Conservation (phyloP, 352 stramenopile genomes). For the Pythium biforme region DNA sequence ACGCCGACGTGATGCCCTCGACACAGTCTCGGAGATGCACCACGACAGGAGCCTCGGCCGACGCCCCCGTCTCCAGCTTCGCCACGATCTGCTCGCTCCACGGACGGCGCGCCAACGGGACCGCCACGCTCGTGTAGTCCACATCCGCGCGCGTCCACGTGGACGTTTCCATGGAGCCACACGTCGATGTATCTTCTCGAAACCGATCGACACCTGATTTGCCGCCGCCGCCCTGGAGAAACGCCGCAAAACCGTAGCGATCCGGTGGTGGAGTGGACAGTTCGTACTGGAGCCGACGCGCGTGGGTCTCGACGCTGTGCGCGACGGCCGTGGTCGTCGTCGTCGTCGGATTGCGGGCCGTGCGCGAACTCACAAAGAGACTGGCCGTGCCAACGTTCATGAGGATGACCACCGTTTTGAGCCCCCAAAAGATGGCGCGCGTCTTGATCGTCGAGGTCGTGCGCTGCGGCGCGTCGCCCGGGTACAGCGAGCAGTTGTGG, state of each 20-base stretch:
- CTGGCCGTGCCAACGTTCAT: slow-evolving; percentile 62
- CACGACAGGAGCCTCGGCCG: not conserved
- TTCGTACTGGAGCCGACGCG: not conserved
- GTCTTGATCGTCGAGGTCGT: slow-evolving; percentile 42
- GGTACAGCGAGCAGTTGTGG: slow-evolving; percentile 59
- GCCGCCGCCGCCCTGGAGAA: too few relatives aligned
- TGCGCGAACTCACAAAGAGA: slow-evolving; percentile 50
- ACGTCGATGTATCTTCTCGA: not conserved
- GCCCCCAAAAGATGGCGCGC: slow-evolving; percentile 52
- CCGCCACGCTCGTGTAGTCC: slow-evolving; percentile 5
- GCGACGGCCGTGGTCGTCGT: not conserved
- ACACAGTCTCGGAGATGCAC: slow-evolving; percentile 1
- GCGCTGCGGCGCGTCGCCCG: slow-evolving; percentile 50
- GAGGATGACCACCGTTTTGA: slow-evolving; percentile 61
- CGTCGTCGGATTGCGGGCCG: too few relatives aligned
- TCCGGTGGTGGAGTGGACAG: not conserved
- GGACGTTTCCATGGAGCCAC: not conserved
- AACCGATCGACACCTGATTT: too few relatives aligned
- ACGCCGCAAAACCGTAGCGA: not conserved
- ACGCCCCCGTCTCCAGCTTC: not conserved
- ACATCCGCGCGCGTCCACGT: slow-evolving; percentile 7
- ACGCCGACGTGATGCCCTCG: not conserved
- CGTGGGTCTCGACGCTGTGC: slow-evolving; percentile 3
- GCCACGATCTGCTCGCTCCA: slow-evolving; percentile 3
- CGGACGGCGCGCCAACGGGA: not conserved